A percentile compares a stretch with the other conserved stretches of the same genome.
phyloP scores from a whole-genome alignment of 768 basidiomycete genomes.

The Dacryopinax spathularia region DNA sequence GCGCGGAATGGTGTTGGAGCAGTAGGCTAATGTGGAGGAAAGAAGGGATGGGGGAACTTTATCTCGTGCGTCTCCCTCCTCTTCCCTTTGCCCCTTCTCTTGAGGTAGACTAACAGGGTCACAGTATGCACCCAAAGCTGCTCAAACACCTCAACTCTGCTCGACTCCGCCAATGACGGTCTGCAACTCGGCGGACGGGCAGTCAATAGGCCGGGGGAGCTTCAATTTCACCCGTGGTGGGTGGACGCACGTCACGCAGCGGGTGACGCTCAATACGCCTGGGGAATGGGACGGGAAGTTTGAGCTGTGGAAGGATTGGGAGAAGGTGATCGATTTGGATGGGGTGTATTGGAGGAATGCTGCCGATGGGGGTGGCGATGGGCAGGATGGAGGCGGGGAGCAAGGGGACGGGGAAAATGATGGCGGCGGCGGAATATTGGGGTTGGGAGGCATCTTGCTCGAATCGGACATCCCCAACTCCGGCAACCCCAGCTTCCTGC shows the following conservation, averaged over 20 bases:
- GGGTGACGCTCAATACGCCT: constrained; percentile 57
- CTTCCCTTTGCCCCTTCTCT: neutral
- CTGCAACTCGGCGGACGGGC: constrained; percentile 53
- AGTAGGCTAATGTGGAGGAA: constrained; percentile 62
- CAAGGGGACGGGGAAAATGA: neutral
- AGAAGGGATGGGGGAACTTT: constrained; percentile 56
- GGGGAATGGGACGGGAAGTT: constrained; percentile 56
- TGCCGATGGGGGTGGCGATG: constrained; percentile 4
- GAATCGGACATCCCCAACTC: neutral
- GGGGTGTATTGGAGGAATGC: constrained; percentile 13
- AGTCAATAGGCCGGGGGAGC: constrained; percentile 39
- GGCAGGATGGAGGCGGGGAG: neutral
- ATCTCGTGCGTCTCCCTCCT: constrained; percentile 28
- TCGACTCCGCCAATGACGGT: constrained; percentile 39
- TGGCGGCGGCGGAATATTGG: neutral
- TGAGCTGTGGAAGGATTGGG: constrained; percentile 47
- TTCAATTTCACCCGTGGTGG: constrained; percentile 46
- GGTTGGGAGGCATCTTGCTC: neutral
- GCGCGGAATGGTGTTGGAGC: constrained; percentile 64
- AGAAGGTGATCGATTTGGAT: constrained; percentile 31
- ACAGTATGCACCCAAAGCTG: constrained; percentile 63
- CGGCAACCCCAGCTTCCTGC: neutral
- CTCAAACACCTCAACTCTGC: constrained; percentile 49
- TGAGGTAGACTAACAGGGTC: neutral
- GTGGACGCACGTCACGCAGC: constrained; percentile 64